phyloP scores from a whole-genome alignment of 1,284 basidiomycete genomes.

The Cutaneotrichosporon dermatis region DNA sequence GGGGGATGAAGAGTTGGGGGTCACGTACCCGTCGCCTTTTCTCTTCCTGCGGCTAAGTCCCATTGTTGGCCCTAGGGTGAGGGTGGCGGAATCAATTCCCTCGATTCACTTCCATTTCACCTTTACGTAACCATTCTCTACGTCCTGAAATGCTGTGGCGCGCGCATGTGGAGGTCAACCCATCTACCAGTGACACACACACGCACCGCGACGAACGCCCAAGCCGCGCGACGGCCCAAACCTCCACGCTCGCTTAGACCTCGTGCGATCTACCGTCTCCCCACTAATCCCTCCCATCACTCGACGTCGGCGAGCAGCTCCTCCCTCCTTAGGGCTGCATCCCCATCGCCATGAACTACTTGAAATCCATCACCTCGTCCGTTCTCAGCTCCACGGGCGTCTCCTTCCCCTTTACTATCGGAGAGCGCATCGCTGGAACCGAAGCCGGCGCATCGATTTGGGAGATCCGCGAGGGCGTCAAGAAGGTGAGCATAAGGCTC shows the following conservation, averaged over 20 bases:
- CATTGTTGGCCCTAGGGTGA: neutral
- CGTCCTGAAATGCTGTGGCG: no score
- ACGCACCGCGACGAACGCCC: no score
- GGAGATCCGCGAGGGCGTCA: constrained; percentile 80
- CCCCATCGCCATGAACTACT: constrained; percentile 45
- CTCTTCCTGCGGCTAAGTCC: constrained; percentile 1
- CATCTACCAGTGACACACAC: no score
- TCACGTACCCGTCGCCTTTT: neutral
- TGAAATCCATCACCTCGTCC: constrained; percentile 55
- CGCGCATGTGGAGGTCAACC: neutral
- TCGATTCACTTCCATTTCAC: neutral
- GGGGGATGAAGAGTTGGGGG: neutral
- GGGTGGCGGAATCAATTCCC: neutral
- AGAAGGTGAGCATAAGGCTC: constrained; percentile 58
- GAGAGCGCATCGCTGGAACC: constrained; percentile 64
- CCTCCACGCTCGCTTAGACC: no score
- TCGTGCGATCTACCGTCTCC: no score
- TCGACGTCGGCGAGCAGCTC: neutral
- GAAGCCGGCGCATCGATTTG: constrained; percentile 66
- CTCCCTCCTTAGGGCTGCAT: neutral
- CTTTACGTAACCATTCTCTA: no score
- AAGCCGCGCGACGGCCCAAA: no score
- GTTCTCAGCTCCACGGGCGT: constrained; percentile 86
- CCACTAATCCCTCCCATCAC: neutral
- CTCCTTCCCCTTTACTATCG: constrained; percentile 81